A percentile compares a stretch with the other conserved stretches of the same genome.
phyloP scores from a whole-genome alignment of 208 protist genomes.

The Leishmania arabica region DNA sequence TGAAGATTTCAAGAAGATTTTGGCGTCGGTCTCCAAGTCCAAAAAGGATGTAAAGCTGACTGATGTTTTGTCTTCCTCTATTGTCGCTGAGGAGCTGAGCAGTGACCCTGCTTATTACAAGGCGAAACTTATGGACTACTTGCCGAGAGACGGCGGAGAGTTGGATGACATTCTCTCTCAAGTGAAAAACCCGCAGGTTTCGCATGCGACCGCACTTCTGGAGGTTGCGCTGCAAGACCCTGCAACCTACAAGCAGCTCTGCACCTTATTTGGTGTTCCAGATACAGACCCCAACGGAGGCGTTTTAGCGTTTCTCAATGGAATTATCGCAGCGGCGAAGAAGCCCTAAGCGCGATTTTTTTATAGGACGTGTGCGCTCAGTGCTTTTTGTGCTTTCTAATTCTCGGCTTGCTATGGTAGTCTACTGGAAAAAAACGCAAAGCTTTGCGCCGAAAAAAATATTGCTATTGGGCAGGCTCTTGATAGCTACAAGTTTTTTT shows the following conservation, averaged over 20 bases:
- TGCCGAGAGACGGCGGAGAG: slow-evolving; percentile 42
- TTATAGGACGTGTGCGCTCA: background rate
- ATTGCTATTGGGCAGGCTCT: background rate
- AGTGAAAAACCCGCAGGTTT: slow-evolving; percentile 72
- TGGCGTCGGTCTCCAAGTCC: slow-evolving; percentile 43
- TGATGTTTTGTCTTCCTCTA: slow-evolving; percentile 53
- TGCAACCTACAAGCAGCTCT: slow-evolving; percentile 51
- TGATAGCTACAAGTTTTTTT: background rate
- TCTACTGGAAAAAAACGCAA: slow-evolving; percentile 6
- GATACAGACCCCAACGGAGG: slow-evolving; percentile 33
- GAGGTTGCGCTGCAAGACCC: slow-evolving; percentile 54
- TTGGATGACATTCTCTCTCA: slow-evolving; percentile 54
- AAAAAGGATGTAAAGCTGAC: slow-evolving; percentile 35
- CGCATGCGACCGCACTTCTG: slow-evolving; percentile 39
- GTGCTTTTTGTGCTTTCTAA: background rate
- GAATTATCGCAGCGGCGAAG: slow-evolving; percentile 39
- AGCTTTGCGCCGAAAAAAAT: background rate
- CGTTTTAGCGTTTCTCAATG: slow-evolving; percentile 56
- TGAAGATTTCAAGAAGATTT: slow-evolving; percentile 62
- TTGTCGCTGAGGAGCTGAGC: slow-evolving; percentile 52
- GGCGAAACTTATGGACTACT: slow-evolving; percentile 37
- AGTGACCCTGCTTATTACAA: slow-evolving; percentile 64
- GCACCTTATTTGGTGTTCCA: slow-evolving; percentile 49
- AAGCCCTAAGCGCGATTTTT: slow-evolving; percentile 8
- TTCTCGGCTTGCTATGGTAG: slow-evolving; percentile 8